phyloP scores from a whole-genome alignment of 1,284 basidiomycete genomes.

The Cutaneotrichosporon cyanovorans region DNA sequence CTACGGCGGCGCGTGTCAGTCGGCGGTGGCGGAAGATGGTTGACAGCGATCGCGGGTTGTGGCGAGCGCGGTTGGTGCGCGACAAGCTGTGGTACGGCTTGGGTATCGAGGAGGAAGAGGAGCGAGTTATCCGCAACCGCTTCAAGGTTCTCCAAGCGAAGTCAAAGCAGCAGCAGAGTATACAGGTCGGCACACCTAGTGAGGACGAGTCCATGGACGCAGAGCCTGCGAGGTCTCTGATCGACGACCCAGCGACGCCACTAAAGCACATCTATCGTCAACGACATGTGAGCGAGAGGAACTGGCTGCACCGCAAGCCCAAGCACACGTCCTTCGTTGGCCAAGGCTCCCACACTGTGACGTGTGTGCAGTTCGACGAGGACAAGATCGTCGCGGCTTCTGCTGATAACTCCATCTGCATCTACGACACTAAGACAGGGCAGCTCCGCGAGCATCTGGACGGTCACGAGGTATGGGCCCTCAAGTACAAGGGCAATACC shows the following conservation, averaged over 20 bases:
- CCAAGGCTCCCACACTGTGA: constrained; percentile 82
- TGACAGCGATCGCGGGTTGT: constrained; percentile 37
- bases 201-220: constrained; percentile 29
- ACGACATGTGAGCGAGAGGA: constrained; percentile 55
- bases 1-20: constrained; percentile 32
- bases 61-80: constrained; percentile 35
- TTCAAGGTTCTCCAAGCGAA: constrained; percentile 21
- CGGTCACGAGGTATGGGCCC: constrained; percentile 92
- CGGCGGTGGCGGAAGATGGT: constrained; percentile 39
- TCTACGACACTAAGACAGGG: constrained; percentile 77
- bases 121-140: constrained; percentile 27
- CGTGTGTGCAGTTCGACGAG: constrained; percentile 84
- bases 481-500: constrained; percentile 63
- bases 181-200: constrained; percentile 26
- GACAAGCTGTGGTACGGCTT: constrained; percentile 37
- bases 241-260: constrained; percentile 24
- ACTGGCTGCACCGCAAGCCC: constrained; percentile 45
- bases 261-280: constrained; percentile 41
- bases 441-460: constrained; percentile 63
- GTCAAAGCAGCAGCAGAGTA: no score
- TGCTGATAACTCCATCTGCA: constrained; percentile 70
- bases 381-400: constrained; percentile 84
- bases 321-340: constrained; percentile 71
- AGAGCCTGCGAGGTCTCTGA: neutral
- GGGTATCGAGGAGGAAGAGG: constrained; percentile 43